Base-by-base conservation (phyloP, 192 early-diverging fungal species). In the Chytriomyces confervae region DNA sequence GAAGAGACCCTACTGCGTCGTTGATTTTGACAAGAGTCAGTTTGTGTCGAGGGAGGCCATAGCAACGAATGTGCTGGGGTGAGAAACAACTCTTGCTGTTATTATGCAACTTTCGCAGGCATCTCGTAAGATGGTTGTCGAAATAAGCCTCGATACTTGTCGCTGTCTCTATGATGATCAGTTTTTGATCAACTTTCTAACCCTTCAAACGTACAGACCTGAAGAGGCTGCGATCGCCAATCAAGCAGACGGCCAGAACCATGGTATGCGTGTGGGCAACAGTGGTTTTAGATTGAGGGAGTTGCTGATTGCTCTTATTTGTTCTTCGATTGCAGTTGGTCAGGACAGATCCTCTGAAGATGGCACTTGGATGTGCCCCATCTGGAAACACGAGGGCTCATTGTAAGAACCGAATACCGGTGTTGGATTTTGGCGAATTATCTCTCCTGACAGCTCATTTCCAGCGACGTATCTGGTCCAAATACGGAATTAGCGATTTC, bases 21-120 rank as follows among this genome's bases (percentile, higher is more conserved):
- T 95, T 20, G 93, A 94, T 82, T 95, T 94, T 76, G 94, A 95
- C 86, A 94, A 94, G 85, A 94, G 94, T 82, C 93, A 95, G 80
- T 89, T 94, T 29, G 88, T 94, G 72, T 65, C 73, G 18, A 63
- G 62, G 29, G 73, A 75, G 73, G 73, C 73, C n/a, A 36, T 65
- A 11, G 1, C 9, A 7, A 63, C 62, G 16, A 65, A 75, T 48
- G 11, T 65, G 24, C 61, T 62, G 44, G 45, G 61, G 73, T 62
- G 36, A 36, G 36, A 36, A 36, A 36, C 3, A 36, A 36, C 36
- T 1, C 36, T 36, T 36, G 36, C 36, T 36, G 36, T 36, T 36
- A 3, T 2, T 36, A 36, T 36, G 36, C 36, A 36, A 3, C 36
- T 36, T 36, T 36, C 1, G 36, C 1, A 36, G 36, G 36, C 36